phyloP scores from a whole-genome alignment of 306 rosid species.

The Hippophae gyantsensis region DNA sequence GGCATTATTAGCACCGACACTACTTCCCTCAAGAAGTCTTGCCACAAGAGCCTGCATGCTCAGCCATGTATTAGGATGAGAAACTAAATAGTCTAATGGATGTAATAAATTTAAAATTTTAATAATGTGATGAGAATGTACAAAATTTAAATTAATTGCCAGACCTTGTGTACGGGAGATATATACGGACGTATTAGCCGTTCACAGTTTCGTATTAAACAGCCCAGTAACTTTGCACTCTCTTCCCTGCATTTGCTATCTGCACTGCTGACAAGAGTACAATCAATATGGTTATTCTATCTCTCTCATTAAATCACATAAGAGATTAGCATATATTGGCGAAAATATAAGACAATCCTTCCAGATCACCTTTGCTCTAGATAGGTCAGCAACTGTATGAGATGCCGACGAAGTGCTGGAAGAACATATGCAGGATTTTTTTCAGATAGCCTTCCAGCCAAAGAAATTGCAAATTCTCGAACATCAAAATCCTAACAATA shows the following conservation, averaged over 20 bases:
- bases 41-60: constrained; percentile 80
- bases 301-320: too few species aligned
- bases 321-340: too few species aligned
- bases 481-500: constrained; percentile 81
- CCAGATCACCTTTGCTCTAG: constrained; percentile 79
- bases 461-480: constrained; percentile 82
- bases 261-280: constrained; percentile 70
- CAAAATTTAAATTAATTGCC: constrained; percentile 11
- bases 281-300: constrained; percentile 13
- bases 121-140: constrained; percentile 3
- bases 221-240: constrained; percentile 92
- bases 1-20: constrained; percentile 65
- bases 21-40: constrained; percentile 60
- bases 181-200: constrained; percentile 83
- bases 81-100: constrained; percentile 8
- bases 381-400: constrained; percentile 83
- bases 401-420: constrained; percentile 99
- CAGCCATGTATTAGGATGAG: constrained; percentile 21
- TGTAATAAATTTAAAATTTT: not conserved
- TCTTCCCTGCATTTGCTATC: constrained; percentile 99
- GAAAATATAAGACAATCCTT: constrained; percentile 1
- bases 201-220: constrained; percentile 94
- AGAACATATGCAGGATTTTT: constrained; percentile 99
- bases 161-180: constrained; percentile 95
- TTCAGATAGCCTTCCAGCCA: constrained; percentile 94